Percentiles rank a stretch among this genome's conserved stretches.
Conservation (phyloP, 495 filamentous ascomycete genomes). For the Aspergillus indologenus region DNA sequence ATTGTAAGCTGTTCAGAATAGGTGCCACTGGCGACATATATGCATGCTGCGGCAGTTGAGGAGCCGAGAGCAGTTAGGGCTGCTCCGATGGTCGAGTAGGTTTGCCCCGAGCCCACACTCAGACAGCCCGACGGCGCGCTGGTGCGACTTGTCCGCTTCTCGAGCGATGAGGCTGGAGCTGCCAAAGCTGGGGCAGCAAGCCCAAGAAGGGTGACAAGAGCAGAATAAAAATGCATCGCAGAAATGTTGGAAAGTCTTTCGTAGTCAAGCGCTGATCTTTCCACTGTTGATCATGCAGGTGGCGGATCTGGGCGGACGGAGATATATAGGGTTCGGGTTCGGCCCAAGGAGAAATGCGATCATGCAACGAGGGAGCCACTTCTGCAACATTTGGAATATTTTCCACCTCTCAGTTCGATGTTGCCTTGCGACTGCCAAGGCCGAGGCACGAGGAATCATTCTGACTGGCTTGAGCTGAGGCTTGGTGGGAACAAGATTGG, state of each 20-base stretch:
- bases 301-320: background rate
- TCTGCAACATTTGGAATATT: background rate
- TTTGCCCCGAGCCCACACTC: constrained; percentile 24
- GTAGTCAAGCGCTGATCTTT: background rate
- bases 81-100: constrained; percentile 27
- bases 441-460: too few relatives aligned
- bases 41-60: constrained; percentile 26
- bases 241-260: too few relatives aligned
- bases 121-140: constrained; percentile 31
- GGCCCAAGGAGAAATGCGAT: too few relatives aligned
- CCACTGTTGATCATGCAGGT: background rate
- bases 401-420: background rate
- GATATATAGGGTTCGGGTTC: background rate
- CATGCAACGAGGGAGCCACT: background rate
- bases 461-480: too few relatives aligned
- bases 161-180: background rate
- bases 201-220: background rate
- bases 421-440: too few relatives aligned
- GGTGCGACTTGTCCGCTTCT: constrained; percentile 13
- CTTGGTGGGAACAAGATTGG: too few relatives aligned
- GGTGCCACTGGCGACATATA: constrained; percentile 40
- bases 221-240: background rate
- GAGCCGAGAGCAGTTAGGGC: constrained; percentile 27
- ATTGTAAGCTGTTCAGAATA: constrained; percentile 54
- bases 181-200: background rate